A percentile compares a stretch with the other conserved stretches of the same genome.
These are phyloP conservation scores for Litchi chinensis DNA, from an alignment of 345 rosid genomes.

Conservation along the genomic window DNA sequence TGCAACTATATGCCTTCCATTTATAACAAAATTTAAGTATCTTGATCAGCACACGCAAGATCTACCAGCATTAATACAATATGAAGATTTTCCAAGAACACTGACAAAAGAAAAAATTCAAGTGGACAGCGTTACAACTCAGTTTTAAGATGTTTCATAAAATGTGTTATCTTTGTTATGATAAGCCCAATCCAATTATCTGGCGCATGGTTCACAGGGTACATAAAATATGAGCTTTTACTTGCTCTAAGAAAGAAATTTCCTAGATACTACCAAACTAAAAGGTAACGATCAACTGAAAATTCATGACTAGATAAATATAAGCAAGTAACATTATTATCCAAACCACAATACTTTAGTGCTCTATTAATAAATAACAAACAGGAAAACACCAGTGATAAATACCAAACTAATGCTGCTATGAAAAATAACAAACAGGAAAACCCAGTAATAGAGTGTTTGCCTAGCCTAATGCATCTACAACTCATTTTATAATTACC, in stretches of 20 bases:
- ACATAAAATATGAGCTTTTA: neutral
- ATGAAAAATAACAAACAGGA: no score
- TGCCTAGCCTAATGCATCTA: neutral
- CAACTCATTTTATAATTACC: neutral
- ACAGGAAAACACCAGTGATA: neutral
- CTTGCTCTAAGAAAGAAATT: conserved; percentile 2
- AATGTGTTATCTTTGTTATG: no score
- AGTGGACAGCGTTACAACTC: neutral
- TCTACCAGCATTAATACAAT: neutral
- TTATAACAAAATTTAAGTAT: conserved; percentile 2
- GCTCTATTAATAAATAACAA: neutral
- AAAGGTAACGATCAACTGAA: neutral
- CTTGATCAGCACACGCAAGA: neutral
- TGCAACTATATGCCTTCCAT: neutral
- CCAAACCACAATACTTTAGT: neutral
- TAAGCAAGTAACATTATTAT: neutral
- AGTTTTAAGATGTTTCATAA: neutral
- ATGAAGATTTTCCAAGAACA: neutral
- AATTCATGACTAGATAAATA: neutral
- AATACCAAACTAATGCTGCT: neutral
- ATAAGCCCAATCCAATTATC: neutral
- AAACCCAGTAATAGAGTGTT: conserved; percentile 1
- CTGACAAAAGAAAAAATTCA: neutral
- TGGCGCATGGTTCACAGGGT: neutral
- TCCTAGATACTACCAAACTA: neutral